Conservation (phyloP, 2,329 filamentous ascomycete species). For the Clonostachys rhizophaga region DNA sequence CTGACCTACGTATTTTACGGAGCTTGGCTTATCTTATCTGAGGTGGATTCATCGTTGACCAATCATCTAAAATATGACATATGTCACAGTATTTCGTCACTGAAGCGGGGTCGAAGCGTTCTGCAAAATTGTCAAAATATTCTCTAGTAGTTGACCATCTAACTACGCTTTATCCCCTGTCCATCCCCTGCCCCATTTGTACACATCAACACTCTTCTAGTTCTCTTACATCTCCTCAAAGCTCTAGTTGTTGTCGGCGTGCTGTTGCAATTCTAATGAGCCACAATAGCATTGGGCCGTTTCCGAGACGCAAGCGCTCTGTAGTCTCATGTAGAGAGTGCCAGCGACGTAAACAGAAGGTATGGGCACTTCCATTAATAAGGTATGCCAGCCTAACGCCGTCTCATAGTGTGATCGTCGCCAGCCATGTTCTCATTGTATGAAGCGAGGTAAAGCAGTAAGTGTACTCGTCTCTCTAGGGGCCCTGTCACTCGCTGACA, state of each 20-base stretch:
- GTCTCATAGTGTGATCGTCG: constrained; percentile 4
- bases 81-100: neutral
- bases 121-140: too few species aligned
- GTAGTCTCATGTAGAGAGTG: constrained; percentile 5
- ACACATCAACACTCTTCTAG: too few species aligned
- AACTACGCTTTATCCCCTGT: too few species aligned
- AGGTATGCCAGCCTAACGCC: neutral
- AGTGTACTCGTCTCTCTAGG: neutral
- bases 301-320: constrained; percentile 2
- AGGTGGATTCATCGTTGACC: too few species aligned
- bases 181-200: too few species aligned
- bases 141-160: too few species aligned
- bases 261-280: too few species aligned
- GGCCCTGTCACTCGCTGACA: neutral
- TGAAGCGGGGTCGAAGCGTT: neutral
- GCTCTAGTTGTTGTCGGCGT: too few species aligned
- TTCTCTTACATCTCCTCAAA: too few species aligned
- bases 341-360: constrained; percentile 6
- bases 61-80: too few species aligned
- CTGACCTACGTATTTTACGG: too few species aligned
- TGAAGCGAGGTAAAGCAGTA: constrained; percentile 2
- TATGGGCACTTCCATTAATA: neutral
- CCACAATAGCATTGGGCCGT: neutral
- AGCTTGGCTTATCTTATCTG: too few species aligned
- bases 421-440: constrained; percentile 4